phyloP scores from a whole-genome alignment of 352 stramenopile species.

The Sclerospora graminicola region DNA sequence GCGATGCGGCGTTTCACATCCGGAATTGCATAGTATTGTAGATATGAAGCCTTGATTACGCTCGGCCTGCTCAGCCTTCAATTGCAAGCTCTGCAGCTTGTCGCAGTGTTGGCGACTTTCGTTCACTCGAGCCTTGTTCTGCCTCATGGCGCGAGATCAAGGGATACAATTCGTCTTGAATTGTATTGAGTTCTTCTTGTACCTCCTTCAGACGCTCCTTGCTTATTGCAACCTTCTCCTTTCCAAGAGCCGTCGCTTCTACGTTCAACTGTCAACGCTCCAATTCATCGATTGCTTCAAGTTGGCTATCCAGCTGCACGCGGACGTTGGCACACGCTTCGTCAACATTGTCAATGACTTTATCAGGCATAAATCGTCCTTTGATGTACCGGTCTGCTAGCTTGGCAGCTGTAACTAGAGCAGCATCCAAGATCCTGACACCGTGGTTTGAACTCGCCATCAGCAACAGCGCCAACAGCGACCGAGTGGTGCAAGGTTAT shows the following conservation, averaged over 20 bases:
- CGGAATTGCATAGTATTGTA: conserved; percentile 95
- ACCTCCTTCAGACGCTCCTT: conserved; percentile 87
- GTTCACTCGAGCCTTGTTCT: conserved; percentile 88
- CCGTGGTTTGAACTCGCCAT: too few species aligned
- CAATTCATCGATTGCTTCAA: conserved; percentile 94
- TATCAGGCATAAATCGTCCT: conserved; percentile 88
- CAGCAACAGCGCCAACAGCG: too few species aligned
- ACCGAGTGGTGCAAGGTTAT: too few species aligned
- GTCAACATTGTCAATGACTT: conserved; percentile 92
- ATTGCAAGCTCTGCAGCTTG: conserved; percentile 87
- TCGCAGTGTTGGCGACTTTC: conserved; percentile 88
- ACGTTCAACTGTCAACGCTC: conserved; percentile 93
- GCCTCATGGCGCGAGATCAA: conserved; percentile 86
- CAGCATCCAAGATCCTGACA: conserved; percentile 90
- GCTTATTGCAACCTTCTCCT: conserved; percentile 91
- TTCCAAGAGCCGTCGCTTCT: conserved; percentile 87
- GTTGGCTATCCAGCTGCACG: conserved; percentile 91
- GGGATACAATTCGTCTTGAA: conserved; percentile 87
- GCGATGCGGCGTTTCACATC: conserved; percentile 84
- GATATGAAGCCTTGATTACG: conserved; percentile 90
- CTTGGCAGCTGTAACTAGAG: conserved; percentile 90
- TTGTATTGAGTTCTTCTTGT: conserved; percentile 86
- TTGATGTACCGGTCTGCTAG: conserved; percentile 92
- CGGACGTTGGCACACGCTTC: conserved; percentile 88
- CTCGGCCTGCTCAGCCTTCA: conserved; percentile 91